Evolutionary conservation across 805 yeast genomes (phyloP), one percentile per base, ranked within the genome.

Genomic region (Teunomyces barrocoloradensis): DNA sequence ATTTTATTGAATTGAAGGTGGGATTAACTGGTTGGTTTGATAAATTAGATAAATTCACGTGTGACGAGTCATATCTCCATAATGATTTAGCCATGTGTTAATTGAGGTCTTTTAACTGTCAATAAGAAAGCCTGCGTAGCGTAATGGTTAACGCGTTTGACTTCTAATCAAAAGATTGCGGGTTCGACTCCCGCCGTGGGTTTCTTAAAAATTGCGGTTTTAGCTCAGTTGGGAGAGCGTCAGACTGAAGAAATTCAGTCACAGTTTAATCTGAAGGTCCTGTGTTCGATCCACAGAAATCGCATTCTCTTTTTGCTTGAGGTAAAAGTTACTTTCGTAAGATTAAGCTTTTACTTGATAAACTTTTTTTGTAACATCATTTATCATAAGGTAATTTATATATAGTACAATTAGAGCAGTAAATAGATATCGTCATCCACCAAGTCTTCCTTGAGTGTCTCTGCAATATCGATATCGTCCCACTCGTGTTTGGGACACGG

Each of bases 161-260:
- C 58, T 55, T 55, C 58, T 53, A 55, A 55, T 55, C 58, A 55
- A 55, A 55, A 53, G 58, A 55, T 55, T 55, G 53, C 57, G 58
- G 52, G 58, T 55, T 55, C 58, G 58, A 55, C 57, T 55, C 58
- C 52, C 56, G 54, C 53, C 56, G 51, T 53, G 56, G 56, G 56
- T 53, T 53, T 53, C 47, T 10, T 15, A 2, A 15, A 1, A 5
- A 4, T 40, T 40, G 66, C 66, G 66, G 66, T 49, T 59, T 63
- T 63, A 61, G 67, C 66, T 63, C 67, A 61, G 67, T 61, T 62
- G 65, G 67, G 65, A 61, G 67, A 63, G 67, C 66, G 66, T 61
- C 65, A 61, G 68, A 63, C 68, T 63, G 68, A 63, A 63, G 68
- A 48, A 46, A 48, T 55, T 55, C 60, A 47, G 61, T 59, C 56